Percentiles rank a stretch among this genome's conserved stretches.
phyloP scores from a whole-genome alignment of 1,284 basidiomycete species.

The Cryptococcus wingfieldii region DNA sequence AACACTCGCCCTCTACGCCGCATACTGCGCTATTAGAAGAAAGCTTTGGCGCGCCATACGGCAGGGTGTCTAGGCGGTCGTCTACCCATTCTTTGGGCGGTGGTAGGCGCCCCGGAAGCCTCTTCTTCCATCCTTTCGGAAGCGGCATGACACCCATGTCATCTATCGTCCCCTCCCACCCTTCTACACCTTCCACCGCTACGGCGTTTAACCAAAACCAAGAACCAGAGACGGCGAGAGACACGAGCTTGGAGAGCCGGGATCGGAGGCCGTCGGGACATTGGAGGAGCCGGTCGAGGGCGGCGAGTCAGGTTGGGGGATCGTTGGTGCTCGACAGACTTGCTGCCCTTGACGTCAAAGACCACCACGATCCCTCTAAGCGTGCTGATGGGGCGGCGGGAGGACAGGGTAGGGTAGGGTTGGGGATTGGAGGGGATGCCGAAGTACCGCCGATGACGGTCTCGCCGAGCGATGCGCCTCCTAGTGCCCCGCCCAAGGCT shows the following conservation, averaged over 20 bases:
- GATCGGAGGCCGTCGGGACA: slow-evolving; percentile 3
- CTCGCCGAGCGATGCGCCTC: slow-evolving; percentile 19
- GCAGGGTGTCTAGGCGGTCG: slow-evolving; percentile 14
- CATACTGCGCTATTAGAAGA: slow-evolving; percentile 29
- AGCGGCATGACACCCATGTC: slow-evolving; percentile 37
- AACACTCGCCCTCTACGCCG: slow-evolving; percentile 18
- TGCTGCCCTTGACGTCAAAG: slow-evolving; percentile 10
- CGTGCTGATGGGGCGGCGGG: neutral
- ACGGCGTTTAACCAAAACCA: neutral
- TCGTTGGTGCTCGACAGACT: slow-evolving; percentile 10
- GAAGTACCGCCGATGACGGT: slow-evolving; percentile 21
- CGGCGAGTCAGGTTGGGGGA: slow-evolving; percentile 7
- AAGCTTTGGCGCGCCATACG: slow-evolving; percentile 14
- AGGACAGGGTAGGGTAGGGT: neutral
- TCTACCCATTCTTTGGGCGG: slow-evolving; percentile 13
- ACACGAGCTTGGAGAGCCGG: neutral
- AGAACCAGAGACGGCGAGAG: neutral
- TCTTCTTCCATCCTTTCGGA: slow-evolving; percentile 37
- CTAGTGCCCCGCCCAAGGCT: slow-evolving; percentile 7
- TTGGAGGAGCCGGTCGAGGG: slow-evolving; percentile 10
- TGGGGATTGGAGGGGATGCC: neutral
- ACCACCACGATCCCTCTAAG: neutral
- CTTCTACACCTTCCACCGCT: neutral
- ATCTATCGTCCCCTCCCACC: neutral
- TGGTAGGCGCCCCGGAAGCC: slow-evolving; percentile 31